phyloP scores from a whole-genome alignment of 2,329 filamentous ascomycete species.

The Neurospora sp. region DNA sequence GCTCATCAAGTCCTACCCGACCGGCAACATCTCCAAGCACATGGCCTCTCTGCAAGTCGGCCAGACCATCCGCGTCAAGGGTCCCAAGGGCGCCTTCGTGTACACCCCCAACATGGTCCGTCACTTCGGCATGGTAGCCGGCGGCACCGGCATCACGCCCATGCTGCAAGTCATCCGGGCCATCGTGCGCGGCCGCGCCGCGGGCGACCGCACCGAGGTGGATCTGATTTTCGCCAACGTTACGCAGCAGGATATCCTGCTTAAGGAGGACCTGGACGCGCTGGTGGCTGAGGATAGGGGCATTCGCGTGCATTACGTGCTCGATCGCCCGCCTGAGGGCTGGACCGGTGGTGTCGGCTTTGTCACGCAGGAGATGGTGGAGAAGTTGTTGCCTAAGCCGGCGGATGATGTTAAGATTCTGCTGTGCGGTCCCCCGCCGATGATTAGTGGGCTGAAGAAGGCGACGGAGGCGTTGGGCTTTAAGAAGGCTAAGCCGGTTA shows the following conservation, averaged over 20 bases:
- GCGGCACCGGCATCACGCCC: constrained; percentile 93
- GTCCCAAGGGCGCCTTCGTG: constrained; percentile 95
- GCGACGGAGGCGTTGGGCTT: constrained; percentile 80
- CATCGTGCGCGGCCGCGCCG: constrained; percentile 68
- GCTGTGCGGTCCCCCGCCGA: constrained; percentile 90
- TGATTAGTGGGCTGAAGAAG: constrained; percentile 97
- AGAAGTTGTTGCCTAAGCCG: constrained; percentile 74
- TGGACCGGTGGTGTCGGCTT: constrained; percentile 94
- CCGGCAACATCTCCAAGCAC: constrained; percentile 93
- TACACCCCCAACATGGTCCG: constrained; percentile 96
- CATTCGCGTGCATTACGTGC: constrained; percentile 86
- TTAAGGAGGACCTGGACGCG: constrained; percentile 83
- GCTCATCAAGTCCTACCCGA: constrained; percentile 95
- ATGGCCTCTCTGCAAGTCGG: constrained; percentile 76
- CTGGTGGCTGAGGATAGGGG: constrained; percentile 67
- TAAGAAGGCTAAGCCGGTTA: constrained; percentile 86
- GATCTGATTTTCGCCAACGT: constrained; percentile 98
- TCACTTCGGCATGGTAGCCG: constrained; percentile 95
- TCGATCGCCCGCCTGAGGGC: constrained; percentile 87
- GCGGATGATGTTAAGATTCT: constrained; percentile 86
- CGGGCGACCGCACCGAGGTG: constrained; percentile 78
- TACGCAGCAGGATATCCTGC: constrained; percentile 80
- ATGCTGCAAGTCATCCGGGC: constrained; percentile 96
- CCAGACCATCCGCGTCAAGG: constrained; percentile 79
- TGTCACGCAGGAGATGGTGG: constrained; percentile 82